Evolutionary conservation across 352 stramenopile species (phyloP), one percentile per base, ranked within the genome.

Genomic region (Phytophthora citrophthora): DNA sequence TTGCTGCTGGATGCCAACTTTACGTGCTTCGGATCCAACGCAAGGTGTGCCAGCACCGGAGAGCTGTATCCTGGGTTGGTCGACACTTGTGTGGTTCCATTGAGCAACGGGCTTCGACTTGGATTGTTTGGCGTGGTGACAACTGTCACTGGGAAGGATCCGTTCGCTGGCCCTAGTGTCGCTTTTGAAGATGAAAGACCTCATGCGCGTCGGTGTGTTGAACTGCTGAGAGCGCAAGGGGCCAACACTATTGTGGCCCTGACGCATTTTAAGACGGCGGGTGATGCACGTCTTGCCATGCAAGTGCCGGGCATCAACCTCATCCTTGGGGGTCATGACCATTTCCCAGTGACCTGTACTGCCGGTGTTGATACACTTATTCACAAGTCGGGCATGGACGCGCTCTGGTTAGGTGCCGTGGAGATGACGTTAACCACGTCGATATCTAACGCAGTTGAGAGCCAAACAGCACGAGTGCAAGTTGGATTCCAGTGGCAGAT

Each of bases 291-390:
- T 11, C 61, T 96, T 24, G 82, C 80, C 3, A 75, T 68, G n/a
- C 70, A 76, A 20, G 72, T 81, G 2, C 76, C 81, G 4, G 83
- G 81, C 2, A 88, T 94, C n/a, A 64, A 93, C 40, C 53, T 97
- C 15, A 88, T 97, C 12, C 68, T 97, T 13, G 91, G 91, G n/a
- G 90, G 91, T 8, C 91, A 97, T 63, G 91, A 97, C 65, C 91
- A 97, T 56, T 83, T 93, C 26, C 81, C 83, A 3, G 77, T 92
- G 51, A 88, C 89, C 18, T 60, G 79, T 16, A 81, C 88, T 52
- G 63, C 78, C 2, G 50, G 70, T 43, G 45, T 72, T 38, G 34
- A 60, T 12, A 90, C 86, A 3, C 77, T 95, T 16, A 84, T 96
- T 47, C 88, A 94, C 81, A 96, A 96, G 60, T 92, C 79, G 4